Evolutionary conservation across 2,329 filamentous ascomycete species (phyloP).

Genomic region (Penicillium italicum): DNA sequence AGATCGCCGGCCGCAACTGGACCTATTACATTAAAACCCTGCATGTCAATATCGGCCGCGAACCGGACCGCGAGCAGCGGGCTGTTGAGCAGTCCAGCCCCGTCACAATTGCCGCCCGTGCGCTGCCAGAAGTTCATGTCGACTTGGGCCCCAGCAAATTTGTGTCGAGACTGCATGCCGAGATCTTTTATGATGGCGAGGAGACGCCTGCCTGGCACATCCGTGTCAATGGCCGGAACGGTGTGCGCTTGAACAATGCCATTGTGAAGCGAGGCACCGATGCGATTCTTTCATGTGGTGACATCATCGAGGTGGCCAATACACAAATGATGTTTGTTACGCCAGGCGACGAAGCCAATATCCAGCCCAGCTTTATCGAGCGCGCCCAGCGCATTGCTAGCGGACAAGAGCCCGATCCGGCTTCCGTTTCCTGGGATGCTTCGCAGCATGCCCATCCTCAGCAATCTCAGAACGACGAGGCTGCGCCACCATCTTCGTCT

Average conservation of each 20-base stretch:
- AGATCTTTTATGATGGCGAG: slow-evolving; percentile 70
- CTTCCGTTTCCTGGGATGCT: slow-evolving; percentile 35
- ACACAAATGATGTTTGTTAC: slow-evolving; percentile 99
- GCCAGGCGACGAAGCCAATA: slow-evolving; percentile 68
- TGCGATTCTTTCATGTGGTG: slow-evolving; percentile 71
- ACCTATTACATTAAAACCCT: slow-evolving; percentile 51
- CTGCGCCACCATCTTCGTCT: slow-evolving; percentile 22
- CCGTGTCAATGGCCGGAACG: slow-evolving; percentile 84
- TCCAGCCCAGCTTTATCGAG: slow-evolving; percentile 67
- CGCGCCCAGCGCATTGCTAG: slow-evolving; percentile 54
- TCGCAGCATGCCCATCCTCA: slow-evolving; percentile 39
- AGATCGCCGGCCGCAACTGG: slow-evolving; percentile 51
- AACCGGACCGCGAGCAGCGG: slow-evolving; percentile 45
- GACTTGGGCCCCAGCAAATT: slow-evolving; percentile 83
- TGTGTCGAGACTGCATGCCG: slow-evolving; percentile 72
- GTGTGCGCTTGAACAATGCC: slow-evolving; percentile 75
- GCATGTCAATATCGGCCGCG: slow-evolving; percentile 49
- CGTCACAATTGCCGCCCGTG: slow-evolving; percentile 43
- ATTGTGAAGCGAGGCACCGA: slow-evolving; percentile 64
- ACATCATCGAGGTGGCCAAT: slow-evolving; percentile 85
- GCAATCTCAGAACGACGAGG: slow-evolving; percentile 22
- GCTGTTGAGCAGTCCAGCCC: slow-evolving; percentile 46
- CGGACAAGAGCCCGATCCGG: slow-evolving; percentile 35
- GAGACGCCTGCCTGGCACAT: slow-evolving; percentile 69
- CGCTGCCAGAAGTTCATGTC: slow-evolving; percentile 65